Evolutionary conservation across 2,329 filamentous ascomycete species (phyloP).

Genomic region (Cryphonectria parasitica): DNA sequence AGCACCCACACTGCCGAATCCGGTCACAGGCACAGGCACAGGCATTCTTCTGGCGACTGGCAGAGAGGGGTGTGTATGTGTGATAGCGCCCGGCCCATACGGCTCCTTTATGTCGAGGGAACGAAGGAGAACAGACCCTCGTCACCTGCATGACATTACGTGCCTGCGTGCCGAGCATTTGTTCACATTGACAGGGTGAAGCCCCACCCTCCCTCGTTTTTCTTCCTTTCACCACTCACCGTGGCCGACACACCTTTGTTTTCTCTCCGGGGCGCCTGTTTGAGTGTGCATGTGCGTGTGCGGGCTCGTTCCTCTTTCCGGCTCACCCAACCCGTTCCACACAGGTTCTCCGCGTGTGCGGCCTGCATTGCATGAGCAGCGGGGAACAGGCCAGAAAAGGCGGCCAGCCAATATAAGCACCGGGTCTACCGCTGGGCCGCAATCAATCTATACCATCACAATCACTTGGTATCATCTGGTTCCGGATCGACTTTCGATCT

Average conservation of each 20-base stretch:
- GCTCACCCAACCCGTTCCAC: constrained; percentile 18
- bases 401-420: constrained; percentile 58
- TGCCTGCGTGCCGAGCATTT: constrained; percentile 23
- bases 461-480: constrained; percentile 23
- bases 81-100: constrained; percentile 25
- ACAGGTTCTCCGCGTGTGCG: constrained; percentile 32
- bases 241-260: neutral
- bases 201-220: constrained; percentile 17
- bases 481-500: constrained; percentile 11
- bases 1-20: constrained; percentile 18
- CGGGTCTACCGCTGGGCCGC: constrained; percentile 50
- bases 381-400: constrained; percentile 43
- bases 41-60: neutral
- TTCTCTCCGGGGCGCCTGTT: neutral
- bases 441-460: constrained; percentile 32
- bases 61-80: constrained; percentile 3
- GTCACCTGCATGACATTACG: constrained; percentile 26
- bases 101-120: constrained; percentile 16
- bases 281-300: neutral
- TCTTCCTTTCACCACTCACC: constrained; percentile 9
- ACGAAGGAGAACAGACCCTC: neutral
- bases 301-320: neutral
- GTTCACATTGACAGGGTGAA: constrained; percentile 12
- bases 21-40: neutral
- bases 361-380: constrained; percentile 41